phyloP scores from a whole-genome alignment of 352 stramenopile species.

The Phytopythium montanum region DNA sequence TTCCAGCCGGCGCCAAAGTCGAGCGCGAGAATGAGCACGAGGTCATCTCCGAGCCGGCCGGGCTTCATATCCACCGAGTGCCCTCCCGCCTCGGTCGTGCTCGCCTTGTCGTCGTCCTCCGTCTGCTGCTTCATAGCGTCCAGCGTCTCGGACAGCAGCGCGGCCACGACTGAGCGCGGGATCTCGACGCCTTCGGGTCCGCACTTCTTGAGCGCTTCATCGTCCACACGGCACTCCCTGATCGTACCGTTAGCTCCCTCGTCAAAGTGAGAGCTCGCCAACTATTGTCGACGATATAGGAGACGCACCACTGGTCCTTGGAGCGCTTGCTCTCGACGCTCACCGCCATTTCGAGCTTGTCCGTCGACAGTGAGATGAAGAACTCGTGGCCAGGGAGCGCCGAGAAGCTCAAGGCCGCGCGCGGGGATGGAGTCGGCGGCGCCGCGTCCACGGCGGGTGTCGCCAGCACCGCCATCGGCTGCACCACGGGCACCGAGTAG shows the following conservation, averaged over 20 bases:
- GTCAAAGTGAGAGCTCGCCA: background rate
- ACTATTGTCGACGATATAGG: background rate
- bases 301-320: constrained; percentile 4
- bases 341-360: constrained; percentile 2
- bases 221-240: constrained; percentile 3
- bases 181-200: constrained; percentile 1
- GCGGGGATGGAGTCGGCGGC: no score
- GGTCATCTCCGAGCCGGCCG: background rate
- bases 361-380: background rate
- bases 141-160: background rate
- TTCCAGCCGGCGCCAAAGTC: constrained; percentile 3
- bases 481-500: no score
- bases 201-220: background rate
- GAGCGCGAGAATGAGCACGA: background rate
- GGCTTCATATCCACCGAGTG: constrained; percentile 1
- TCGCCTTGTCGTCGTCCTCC: background rate
- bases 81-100: background rate
- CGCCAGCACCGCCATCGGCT: no score
- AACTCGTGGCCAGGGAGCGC: background rate
- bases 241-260: background rate
- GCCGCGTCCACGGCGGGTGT: no score
- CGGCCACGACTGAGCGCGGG: background rate
- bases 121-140: background rate
- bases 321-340: constrained; percentile 2
- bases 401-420: background rate